Evolutionary conservation across 2,329 filamentous ascomycete species (phyloP), one percentile per base, ranked within the genome.

Genomic region (Ascochyta lentis): DNA sequence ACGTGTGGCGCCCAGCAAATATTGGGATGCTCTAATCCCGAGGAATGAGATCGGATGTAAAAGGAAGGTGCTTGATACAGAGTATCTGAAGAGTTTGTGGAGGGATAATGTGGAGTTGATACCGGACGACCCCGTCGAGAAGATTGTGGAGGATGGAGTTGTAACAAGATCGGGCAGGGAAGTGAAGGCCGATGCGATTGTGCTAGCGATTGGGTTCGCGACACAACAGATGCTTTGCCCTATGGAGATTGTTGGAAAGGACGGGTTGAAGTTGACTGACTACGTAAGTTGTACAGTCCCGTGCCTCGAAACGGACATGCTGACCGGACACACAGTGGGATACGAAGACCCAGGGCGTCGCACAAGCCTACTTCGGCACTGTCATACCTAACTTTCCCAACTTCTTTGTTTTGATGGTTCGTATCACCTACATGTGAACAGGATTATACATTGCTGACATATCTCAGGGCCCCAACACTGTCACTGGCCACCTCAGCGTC

Each of bases 151-250:
- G 12, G 52, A 55, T 12, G 78, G 78, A 0, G 75, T 81, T 5
- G 59, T 66, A 19, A 80, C 78, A 9, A 66, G 63, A 34, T 73
- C 69, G 24, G 79, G 79, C 1, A 63, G 70, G 2, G 60, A 75
- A 16, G 60, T 80, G 23, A 50, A 68, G n/a, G 79, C 78, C 0
- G 79, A 81, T 65, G 78, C 70, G 4, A 80, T 84, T 49, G 66
- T 84, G 8, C 72, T 82, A 2, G 81, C 81, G 0, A 81, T 77
- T 27, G 81, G 81, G 0, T 84, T 83, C 42, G 73, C 79, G 40
- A 81, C 81, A 1, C 76, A 79, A 46, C 77, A 78, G 45, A 76
- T 80, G 51, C 61, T 83, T 4, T 77, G 73, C 31, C 80, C 79
- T 0, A 77, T 84, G 70, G 71, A 81, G 31, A 81, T 83, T 33